A percentile compares a stretch with the other conserved stretches of the same genome.
Conservation (phyloP, 352 stramenopile species). For the Sclerospora graminicola region DNA sequence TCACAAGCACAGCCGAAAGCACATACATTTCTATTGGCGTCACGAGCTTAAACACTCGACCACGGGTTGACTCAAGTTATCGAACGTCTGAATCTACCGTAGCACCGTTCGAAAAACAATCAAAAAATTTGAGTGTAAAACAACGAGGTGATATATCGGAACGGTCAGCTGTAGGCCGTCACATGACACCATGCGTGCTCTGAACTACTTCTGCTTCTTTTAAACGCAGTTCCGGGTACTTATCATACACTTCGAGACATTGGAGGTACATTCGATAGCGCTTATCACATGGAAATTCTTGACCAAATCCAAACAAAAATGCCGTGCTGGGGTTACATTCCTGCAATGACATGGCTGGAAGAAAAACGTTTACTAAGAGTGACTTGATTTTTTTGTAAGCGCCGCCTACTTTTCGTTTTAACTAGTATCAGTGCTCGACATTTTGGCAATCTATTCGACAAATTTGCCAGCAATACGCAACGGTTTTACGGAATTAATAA, state of each 20-base stretch:
- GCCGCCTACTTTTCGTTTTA: conserved; percentile 8
- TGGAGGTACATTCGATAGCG: no score
- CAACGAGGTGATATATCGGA: conserved; percentile 64
- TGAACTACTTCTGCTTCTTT: no score
- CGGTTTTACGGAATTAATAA: conserved; percentile 68
- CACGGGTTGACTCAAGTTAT: no score
- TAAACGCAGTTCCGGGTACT: conserved; percentile 45
- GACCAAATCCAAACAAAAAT: conserved; percentile 75
- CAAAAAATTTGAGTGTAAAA: conserved; percentile 87
- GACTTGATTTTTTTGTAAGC: conserved; percentile 30
- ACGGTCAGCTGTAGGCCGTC: conserved; percentile 63
- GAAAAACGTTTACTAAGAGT: conserved; percentile 53
- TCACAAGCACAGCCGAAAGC: conserved; percentile 87
- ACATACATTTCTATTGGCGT: conserved; percentile 92
- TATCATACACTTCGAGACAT: conserved; percentile 45
- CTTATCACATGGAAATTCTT: conserved; percentile 66
- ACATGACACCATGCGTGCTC: no score
- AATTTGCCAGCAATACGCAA: conserved; percentile 49
- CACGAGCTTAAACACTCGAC: conserved; percentile 91
- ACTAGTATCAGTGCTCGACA: conserved; percentile 4
- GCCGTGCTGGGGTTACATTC: conserved; percentile 62
- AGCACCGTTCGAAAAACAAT: conserved; percentile 94
- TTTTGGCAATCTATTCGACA: conserved; percentile 32
- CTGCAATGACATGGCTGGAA: no score
- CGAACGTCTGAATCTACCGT: conserved; percentile 93